phyloP scores from a whole-genome alignment of 2,329 filamentous ascomycete genomes.

The Kalaharituber pfeilii region DNA sequence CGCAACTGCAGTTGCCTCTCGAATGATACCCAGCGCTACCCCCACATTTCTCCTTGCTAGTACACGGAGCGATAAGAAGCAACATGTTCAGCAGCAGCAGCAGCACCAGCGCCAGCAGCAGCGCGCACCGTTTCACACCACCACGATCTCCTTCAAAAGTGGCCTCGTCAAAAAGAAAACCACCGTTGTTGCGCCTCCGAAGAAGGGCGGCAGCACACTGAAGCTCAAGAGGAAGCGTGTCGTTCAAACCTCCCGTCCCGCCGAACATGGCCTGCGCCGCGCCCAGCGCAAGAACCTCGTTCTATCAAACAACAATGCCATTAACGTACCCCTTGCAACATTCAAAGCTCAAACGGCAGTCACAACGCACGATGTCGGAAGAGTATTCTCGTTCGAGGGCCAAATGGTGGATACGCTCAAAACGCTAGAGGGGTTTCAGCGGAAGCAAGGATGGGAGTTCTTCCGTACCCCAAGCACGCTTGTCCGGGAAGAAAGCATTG shows the following conservation, averaged over 20 bases:
- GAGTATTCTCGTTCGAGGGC: constrained; percentile 52
- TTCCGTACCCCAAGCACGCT: constrained; percentile 69
- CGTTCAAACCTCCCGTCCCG: constrained; percentile 6
- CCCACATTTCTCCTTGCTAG: neutral
- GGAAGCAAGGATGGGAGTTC: constrained; percentile 69
- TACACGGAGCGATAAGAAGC: neutral
- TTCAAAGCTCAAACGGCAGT: constrained; percentile 39
- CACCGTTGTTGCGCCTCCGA: neutral
- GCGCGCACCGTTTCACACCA: neutral
- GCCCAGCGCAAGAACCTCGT: constrained; percentile 75
- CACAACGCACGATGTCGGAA: constrained; percentile 38
- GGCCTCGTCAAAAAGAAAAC: neutral
- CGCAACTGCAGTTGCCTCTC: neutral
- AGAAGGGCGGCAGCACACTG: constrained; percentile 15
- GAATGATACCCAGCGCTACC: neutral
- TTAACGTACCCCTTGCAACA: constrained; percentile 55
- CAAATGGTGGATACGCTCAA: constrained; percentile 61
- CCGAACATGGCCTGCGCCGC: constrained; percentile 54
- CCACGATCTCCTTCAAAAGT: neutral
- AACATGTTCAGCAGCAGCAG: no score
- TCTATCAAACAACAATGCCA: constrained; percentile 83
- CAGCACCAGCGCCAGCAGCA: neutral
- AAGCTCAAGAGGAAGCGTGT: constrained; percentile 17
- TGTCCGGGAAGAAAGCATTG: constrained; percentile 59
- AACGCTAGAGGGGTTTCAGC: constrained; percentile 77